Evolutionary conservation across 1,284 basidiomycete genomes (phyloP).

Genomic region (Irpex sp.): DNA sequence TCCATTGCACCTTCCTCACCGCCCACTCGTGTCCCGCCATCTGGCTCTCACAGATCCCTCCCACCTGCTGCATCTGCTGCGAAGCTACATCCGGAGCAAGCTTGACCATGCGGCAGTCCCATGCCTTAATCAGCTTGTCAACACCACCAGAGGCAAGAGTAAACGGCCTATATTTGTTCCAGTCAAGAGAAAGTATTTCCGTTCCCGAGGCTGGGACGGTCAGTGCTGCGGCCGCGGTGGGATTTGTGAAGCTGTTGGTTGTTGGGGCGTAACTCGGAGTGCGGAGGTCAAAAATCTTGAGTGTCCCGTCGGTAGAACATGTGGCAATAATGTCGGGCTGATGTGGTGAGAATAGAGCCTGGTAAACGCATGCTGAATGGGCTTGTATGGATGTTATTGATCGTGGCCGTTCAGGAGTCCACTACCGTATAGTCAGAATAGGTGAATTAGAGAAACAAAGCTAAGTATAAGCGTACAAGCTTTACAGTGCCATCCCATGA

Average conservation of each 20-base stretch:
- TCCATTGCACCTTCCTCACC: constrained; percentile 78
- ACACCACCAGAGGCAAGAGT: constrained; percentile 79
- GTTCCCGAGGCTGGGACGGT: constrained; percentile 69
- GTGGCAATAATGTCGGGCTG: constrained; percentile 79
- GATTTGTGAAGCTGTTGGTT: constrained; percentile 54
- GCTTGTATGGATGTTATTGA: constrained; percentile 82
- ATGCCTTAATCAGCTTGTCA: constrained; percentile 77
- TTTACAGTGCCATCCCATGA: constrained; percentile 94
- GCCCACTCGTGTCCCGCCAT: constrained; percentile 81
- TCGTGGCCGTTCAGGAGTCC: constrained; percentile 78
- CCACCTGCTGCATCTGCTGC: constrained; percentile 43
- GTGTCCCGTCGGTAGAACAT: constrained; percentile 81
- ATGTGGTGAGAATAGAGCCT: constrained; percentile 89
- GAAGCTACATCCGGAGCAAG: constrained; percentile 34
- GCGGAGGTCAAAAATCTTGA: constrained; percentile 81
- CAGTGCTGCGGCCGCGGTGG: constrained; percentile 59
- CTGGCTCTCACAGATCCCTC: constrained; percentile 64
- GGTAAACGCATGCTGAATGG: constrained; percentile 83
- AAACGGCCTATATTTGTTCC: constrained; percentile 90
- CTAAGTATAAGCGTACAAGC: constrained; percentile 52
- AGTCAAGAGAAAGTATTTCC: constrained; percentile 79
- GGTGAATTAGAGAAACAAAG: neutral
- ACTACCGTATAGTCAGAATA: constrained; percentile 43
- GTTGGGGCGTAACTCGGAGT: constrained; percentile 39
- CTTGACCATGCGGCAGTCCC: constrained; percentile 84